These are phyloP conservation scores for Neopestalotiopsis clavispora DNA, from an alignment of 2,329 filamentous ascomycete species.

Conservation along the genomic window DNA sequence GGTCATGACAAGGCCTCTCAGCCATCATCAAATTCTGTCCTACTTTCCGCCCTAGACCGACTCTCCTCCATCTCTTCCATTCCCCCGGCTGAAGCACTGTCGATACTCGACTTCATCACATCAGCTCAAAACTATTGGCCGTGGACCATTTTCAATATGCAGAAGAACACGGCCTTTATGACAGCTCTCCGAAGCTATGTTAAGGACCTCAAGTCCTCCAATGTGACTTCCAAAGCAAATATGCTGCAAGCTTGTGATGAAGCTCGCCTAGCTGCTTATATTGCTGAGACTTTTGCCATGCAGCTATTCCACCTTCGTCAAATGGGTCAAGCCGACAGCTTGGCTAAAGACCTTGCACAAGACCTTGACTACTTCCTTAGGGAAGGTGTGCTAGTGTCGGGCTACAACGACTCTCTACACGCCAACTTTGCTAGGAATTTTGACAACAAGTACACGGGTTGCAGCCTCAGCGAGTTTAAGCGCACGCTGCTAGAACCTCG, in stretches of 20 bases:
- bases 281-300: slow-evolving; percentile 89
- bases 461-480: slow-evolving; percentile 79
- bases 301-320: slow-evolving; percentile 87
- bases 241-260: slow-evolving; percentile 63
- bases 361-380: slow-evolving; percentile 81
- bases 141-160: slow-evolving; percentile 84
- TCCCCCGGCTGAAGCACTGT: slow-evolving; percentile 68
- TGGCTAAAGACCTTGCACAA: slow-evolving; percentile 74
- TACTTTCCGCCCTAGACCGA: slow-evolving; percentile 74
- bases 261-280: slow-evolving; percentile 76
- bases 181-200: slow-evolving; percentile 74
- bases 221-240: slow-evolving; percentile 58
- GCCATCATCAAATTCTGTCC: slow-evolving; percentile 64
- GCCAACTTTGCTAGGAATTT: slow-evolving; percentile 86
- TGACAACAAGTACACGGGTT: slow-evolving; percentile 74
- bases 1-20: slow-evolving; percentile 56
- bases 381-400: slow-evolving; percentile 77
- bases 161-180: slow-evolving; percentile 76
- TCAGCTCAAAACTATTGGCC: slow-evolving; percentile 94
- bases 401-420: slow-evolving; percentile 88
- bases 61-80: slow-evolving; percentile 70
- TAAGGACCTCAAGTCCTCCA: slow-evolving; percentile 57
- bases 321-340: slow-evolving; percentile 65
- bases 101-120: slow-evolving; percentile 85
- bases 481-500: slow-evolving; percentile 70